Evolutionary conservation across 108 stramenopile species (phyloP), one percentile per base, ranked within the genome.

Genomic region (Pelagomonas calceolata): DNA sequence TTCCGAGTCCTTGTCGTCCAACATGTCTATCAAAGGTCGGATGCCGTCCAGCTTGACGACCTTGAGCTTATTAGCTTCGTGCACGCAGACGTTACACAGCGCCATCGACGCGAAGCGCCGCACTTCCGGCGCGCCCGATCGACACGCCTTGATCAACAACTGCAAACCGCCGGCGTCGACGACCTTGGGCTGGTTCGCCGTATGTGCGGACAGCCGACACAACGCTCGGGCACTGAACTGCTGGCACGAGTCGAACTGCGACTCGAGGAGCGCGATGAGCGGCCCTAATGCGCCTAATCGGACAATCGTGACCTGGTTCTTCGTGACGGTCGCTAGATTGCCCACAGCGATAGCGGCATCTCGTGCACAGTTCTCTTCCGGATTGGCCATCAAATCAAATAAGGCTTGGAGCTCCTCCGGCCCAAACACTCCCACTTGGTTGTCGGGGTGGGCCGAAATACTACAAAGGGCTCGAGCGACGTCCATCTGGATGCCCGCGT

Each of bases 81-180:
- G 73, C 34, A 68, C 81, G 34, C 83, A 79, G n/a, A 92, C 37
- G 78, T 90, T 90, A 69, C 85, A 87, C 0, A 92, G 66, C 0
- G 87, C 81, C 90, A 90, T 90, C 5, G 74, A 66, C 43, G 86
- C 75, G 67, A 75, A 66, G 33, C 36, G 67, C 10, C 73, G 76
- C 31, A 70, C 70, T 36, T 76, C 76, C 14, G 63, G 34, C 4
- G 21, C 32, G 43, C 66, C 43, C 14, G 35, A 37, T 16, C 60
- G 51, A 34, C 63, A 73, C 4, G 64, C 32, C 4, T 67, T 33
- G 31, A 85, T 71, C 34, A 86, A 65, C 0, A 63, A 45, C 3
- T 72, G 67, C 32, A 87, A 29, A 3, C 70, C 80, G 3, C 80
- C 77, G 29, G 72, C 74, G 4, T 68, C 79, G 30, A 79, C 67